Conservation (phyloP, 2,329 filamentous ascomycete species). For the Aureobasidium sp. region DNA sequence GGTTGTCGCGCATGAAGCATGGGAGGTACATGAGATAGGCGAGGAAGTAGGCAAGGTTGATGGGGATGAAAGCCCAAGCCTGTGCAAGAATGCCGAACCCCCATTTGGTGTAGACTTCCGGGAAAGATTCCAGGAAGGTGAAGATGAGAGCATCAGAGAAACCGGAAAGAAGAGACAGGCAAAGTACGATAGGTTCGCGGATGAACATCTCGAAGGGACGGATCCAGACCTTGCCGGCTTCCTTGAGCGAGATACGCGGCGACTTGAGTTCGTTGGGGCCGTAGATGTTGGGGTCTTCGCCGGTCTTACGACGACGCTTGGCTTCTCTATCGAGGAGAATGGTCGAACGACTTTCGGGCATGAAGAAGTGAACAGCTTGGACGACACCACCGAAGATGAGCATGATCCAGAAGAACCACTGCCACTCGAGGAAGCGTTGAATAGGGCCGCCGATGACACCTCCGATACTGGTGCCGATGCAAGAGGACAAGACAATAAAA, state of each 20-base stretch:
- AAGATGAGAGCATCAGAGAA: conserved; percentile 72
- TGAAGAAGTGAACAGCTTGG: conserved; percentile 51
- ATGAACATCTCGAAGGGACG: conserved; percentile 67
- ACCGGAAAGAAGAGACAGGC: conserved; percentile 62
- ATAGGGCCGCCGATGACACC: conserved; percentile 17
- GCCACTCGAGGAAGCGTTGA: conserved; percentile 51
- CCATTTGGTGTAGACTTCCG: conserved; percentile 58
- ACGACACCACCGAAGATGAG: conserved; percentile 68
- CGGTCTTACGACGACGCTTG: conserved; percentile 52
- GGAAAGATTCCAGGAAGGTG: conserved; percentile 68
- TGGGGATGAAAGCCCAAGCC: conserved; percentile 51
- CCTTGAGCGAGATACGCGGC: conserved; percentile 31
- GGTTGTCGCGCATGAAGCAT: conserved; percentile 43
- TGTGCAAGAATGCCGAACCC: conserved; percentile 50
- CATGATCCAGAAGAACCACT: conserved; percentile 79
- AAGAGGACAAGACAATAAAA: conserved; percentile 31
- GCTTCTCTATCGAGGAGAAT: conserved; percentile 82
- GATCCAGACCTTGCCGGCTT: conserved; percentile 45
- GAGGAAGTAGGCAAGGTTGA: conserved; percentile 60
- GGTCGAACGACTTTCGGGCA: conserved; percentile 71
- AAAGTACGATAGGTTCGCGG: conserved; percentile 66
- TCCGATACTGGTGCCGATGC: conserved; percentile 17
- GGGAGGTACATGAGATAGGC: conserved; percentile 55
- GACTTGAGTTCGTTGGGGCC: conserved; percentile 63
- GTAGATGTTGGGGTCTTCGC: conserved; percentile 52